Evolutionary conservation across 805 yeast species (phyloP).

Genomic region (Grigorovia transvaalensis): DNA sequence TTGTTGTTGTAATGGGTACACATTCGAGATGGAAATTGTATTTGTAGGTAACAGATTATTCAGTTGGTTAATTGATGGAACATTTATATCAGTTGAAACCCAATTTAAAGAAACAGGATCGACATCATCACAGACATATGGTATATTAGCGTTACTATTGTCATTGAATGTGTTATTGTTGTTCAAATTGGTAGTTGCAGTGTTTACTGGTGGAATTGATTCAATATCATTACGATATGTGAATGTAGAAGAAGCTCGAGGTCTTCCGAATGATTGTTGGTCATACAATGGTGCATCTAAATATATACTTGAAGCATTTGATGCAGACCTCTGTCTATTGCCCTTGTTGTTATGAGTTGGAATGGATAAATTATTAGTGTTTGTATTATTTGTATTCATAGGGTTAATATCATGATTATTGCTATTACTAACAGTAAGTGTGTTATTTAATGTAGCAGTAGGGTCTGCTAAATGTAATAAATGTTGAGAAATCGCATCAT

Average conservation of each 20-base stretch:
- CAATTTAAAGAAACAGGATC: conserved; percentile 49
- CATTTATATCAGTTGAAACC: conserved; percentile 60
- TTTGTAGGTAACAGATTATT: conserved; percentile 64
- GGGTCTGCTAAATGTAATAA: conserved; percentile 7
- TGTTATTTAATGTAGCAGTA: neutral
- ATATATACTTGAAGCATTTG: conserved; percentile 28
- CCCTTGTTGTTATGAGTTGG: conserved; percentile 1
- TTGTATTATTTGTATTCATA: conserved; percentile 10
- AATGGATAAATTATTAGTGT: neutral
- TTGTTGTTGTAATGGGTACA: conserved; percentile 33
- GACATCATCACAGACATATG: conserved; percentile 43
- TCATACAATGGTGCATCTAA: conserved; percentile 24
- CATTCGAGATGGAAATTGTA: conserved; percentile 66
- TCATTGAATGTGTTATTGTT: neutral
- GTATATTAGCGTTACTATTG: conserved; percentile 2
- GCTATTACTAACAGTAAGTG: neutral
- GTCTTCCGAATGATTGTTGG: conserved; percentile 3
- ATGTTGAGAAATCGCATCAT: conserved; percentile 11
- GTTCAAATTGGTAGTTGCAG: conserved; percentile 5
- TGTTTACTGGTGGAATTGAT: conserved; percentile 9
- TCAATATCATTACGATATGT: conserved; percentile 1
- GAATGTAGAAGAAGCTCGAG: neutral
- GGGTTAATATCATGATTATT: neutral
- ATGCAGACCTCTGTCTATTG: conserved; percentile 23
- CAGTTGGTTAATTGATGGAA: conserved; percentile 68